Evolutionary conservation across 441 rosid genomes (phyloP).

Genomic region (Dalechampia spathulata): DNA sequence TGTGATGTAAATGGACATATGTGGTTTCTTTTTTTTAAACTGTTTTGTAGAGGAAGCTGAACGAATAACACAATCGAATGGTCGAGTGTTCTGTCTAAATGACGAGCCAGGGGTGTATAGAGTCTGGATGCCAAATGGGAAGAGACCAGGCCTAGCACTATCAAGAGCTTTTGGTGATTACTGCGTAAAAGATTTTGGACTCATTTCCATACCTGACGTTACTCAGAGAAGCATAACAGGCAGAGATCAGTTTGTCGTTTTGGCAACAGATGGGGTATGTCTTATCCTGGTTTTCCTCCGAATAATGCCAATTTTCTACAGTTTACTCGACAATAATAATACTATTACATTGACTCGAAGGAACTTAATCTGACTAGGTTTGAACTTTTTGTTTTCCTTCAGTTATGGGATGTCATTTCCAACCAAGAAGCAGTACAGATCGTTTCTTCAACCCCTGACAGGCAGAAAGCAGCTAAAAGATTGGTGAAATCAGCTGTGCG

Average conservation of each 20-base stretch:
- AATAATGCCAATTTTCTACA: too few species aligned
- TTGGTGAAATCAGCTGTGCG: slow-evolving; percentile 58
- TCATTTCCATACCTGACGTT: slow-evolving; percentile 72
- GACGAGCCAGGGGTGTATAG: slow-evolving; percentile 89
- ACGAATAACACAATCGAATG: slow-evolving; percentile 55
- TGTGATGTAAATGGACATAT: neutral
- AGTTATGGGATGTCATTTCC: slow-evolving; percentile 88
- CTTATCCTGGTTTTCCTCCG: too few species aligned
- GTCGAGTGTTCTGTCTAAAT: slow-evolving; percentile 49
- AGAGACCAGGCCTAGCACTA: slow-evolving; percentile 63
- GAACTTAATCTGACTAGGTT: neutral
- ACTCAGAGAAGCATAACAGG: slow-evolving; percentile 49
- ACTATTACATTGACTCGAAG: too few species aligned
- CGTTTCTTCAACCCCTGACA: slow-evolving; percentile 42
- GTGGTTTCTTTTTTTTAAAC: neutral
- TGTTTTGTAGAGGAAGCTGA: slow-evolving; percentile 71
- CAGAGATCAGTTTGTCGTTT: slow-evolving; percentile 63
- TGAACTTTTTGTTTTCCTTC: neutral
- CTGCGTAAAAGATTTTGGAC: slow-evolving; percentile 83
- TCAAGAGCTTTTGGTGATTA: slow-evolving; percentile 92
- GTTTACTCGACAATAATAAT: too few species aligned
- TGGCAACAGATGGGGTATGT: slow-evolving; percentile 84
- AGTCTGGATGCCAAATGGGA: slow-evolving; percentile 66
- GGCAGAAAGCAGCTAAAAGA: slow-evolving; percentile 57
- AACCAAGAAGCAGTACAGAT: slow-evolving; percentile 76